These are phyloP conservation scores for Phylloporus sp. DNA, from an alignment of 1,284 basidiomycete species.

Conservation along the genomic window DNA sequence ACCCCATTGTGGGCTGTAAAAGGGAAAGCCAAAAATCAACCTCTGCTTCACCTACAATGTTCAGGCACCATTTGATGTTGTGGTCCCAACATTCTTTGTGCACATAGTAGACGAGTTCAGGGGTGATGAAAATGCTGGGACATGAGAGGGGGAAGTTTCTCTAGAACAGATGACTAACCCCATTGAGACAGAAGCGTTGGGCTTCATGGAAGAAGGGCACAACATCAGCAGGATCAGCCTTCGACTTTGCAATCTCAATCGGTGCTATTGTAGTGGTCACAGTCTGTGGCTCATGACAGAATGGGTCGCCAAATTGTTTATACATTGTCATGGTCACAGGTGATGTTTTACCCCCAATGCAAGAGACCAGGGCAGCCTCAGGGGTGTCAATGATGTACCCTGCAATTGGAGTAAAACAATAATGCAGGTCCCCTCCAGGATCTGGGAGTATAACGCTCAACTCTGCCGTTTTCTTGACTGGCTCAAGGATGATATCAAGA, in stretches of 20 bases:
- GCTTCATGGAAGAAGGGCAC: neutral
- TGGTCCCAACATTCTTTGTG: slow-evolving; percentile 17
- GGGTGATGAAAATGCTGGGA: neutral
- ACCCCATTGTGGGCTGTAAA: slow-evolving; percentile 7
- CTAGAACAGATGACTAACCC: neutral
- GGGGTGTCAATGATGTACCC: slow-evolving; percentile 13
- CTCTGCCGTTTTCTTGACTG: no score
- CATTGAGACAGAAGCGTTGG: slow-evolving; percentile 7
- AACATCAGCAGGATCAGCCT: neutral
- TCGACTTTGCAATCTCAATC: neutral
- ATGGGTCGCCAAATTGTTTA: slow-evolving; percentile 10
- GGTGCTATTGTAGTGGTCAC: slow-evolving; percentile 2
- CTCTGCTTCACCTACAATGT: slow-evolving; percentile 2
- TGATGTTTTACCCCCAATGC: slow-evolving; percentile 9
- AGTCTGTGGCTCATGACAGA: slow-evolving; percentile 1
- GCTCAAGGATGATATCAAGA: no score
- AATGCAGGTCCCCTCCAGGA: neutral
- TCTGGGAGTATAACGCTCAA: no score
- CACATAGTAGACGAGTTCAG: slow-evolving; percentile 8
- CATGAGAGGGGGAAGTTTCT: no score
- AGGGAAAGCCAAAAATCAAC: slow-evolving; percentile 8
- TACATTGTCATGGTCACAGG: slow-evolving; percentile 10
- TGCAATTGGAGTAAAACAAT: slow-evolving; percentile 13
- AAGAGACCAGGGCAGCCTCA: slow-evolving; percentile 10
- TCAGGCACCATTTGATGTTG: slow-evolving; percentile 10